These are phyloP conservation scores for Mycena vulgaris DNA, from an alignment of 768 basidiomycete genomes.

Conservation along the genomic window DNA sequence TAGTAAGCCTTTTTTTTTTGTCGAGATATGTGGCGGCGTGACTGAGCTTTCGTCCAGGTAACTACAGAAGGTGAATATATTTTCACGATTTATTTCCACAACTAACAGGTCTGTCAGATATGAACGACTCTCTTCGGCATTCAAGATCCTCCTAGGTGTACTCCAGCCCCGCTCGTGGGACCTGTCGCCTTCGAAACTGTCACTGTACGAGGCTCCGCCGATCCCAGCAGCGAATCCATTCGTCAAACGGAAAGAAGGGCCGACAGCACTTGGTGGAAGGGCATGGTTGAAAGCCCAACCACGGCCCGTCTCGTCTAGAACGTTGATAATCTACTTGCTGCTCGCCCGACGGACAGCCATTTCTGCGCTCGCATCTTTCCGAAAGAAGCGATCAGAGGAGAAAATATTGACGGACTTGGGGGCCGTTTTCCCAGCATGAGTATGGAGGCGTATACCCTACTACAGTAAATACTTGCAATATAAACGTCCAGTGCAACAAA, in stretches of 20 bases:
- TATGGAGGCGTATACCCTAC: neutral
- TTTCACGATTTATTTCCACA: neutral
- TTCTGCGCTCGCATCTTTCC: slow-evolving; percentile 3
- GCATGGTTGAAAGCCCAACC: slow-evolving; percentile 37
- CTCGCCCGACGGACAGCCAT: slow-evolving; percentile 46
- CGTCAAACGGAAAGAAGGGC: slow-evolving; percentile 50
- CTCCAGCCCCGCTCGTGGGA: slow-evolving; percentile 45
- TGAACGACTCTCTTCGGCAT: slow-evolving; percentile 54
- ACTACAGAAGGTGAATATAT: slow-evolving; percentile 51
- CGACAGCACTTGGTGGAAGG: slow-evolving; percentile 31
- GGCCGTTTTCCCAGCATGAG: slow-evolving; percentile 13
- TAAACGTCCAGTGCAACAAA: neutral
- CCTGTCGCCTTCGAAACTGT: slow-evolving; percentile 44
- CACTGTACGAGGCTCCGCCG: slow-evolving; percentile 55
- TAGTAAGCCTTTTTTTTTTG: slow-evolving; percentile 41
- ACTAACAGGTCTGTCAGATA: slow-evolving; percentile 41
- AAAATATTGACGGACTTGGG: slow-evolving; percentile 10
- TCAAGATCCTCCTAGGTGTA: slow-evolving; percentile 55
- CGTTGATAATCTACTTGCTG: slow-evolving; percentile 50
- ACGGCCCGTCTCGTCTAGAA: slow-evolving; percentile 41
- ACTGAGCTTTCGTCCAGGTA: slow-evolving; percentile 41
- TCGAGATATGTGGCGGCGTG: neutral
- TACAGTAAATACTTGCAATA: neutral
- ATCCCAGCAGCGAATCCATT: slow-evolving; percentile 59
- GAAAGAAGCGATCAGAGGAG: neutral